These are phyloP conservation scores for Apiospora marii DNA, from an alignment of 2,329 filamentous ascomycete genomes.

Conservation along the genomic window DNA sequence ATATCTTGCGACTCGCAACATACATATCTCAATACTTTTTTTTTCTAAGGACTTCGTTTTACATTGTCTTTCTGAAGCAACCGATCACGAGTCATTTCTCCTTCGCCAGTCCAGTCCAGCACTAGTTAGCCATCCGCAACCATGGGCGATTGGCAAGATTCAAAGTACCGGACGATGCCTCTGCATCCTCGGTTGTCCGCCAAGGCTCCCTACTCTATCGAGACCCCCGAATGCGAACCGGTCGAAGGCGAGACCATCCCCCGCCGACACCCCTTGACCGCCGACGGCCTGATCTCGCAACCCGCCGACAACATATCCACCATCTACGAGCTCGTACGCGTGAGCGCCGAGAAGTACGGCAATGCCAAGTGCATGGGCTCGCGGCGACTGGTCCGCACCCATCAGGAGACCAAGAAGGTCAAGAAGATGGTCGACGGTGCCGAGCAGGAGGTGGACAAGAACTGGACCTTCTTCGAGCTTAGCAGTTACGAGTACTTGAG, in stretches of 20 bases:
- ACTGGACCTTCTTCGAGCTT: constrained; percentile 89
- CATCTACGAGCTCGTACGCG: constrained; percentile 77
- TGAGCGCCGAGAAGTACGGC: constrained; percentile 70
- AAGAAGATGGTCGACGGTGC: constrained; percentile 87
- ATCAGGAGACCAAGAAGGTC: constrained; percentile 86
- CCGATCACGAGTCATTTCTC: not conserved
- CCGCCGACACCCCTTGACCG: constrained; percentile 69
- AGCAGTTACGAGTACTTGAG: constrained; percentile 79
- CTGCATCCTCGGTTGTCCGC: constrained; percentile 59
- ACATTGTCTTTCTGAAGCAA: not conserved
- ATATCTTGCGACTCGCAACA: constrained; percentile 5
- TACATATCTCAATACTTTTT: not conserved
- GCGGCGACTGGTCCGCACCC: constrained; percentile 77
- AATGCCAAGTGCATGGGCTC: constrained; percentile 73
- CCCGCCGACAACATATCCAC: constrained; percentile 74
- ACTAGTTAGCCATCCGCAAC: constrained; percentile 29
- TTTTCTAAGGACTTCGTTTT: not conserved
- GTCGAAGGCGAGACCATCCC: constrained; percentile 78
- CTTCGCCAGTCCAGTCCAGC: not conserved
- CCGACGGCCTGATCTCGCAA: constrained; percentile 66
- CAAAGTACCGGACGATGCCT: constrained; percentile 38
- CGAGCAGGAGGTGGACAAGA: constrained; percentile 82
- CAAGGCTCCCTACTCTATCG: constrained; percentile 72
- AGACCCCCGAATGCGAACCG: constrained; percentile 68
- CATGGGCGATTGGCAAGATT: constrained; percentile 41